A percentile compares a stretch with the other conserved stretches of the same genome.
These are phyloP conservation scores for Xylaria palmicola DNA, from an alignment of 495 filamentous ascomycete species.

Conservation along the genomic window DNA sequence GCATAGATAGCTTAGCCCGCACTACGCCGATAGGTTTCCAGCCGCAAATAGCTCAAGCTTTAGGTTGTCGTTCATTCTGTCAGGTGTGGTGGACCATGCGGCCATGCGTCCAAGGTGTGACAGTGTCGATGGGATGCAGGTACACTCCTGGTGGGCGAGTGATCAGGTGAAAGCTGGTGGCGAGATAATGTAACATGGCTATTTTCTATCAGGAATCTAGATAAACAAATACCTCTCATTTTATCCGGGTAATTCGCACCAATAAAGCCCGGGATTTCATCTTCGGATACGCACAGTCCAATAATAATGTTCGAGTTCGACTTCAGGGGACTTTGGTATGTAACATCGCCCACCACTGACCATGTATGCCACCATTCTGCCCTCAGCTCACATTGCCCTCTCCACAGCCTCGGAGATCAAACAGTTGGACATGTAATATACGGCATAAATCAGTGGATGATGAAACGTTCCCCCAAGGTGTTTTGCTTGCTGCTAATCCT, in stretches of 20 bases:
- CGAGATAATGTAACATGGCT: slow-evolving; percentile 3
- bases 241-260: not conserved
- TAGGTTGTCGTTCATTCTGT: not conserved
- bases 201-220: not conserved
- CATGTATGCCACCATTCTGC: no score
- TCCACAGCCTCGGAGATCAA: no score
- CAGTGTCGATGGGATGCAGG: slow-evolving; percentile 9
- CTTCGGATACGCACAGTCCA: not conserved
- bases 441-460: no score
- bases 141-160: not conserved
- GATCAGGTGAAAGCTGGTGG: slow-evolving; percentile 1
- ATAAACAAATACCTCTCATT: no score
- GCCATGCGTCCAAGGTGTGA: slow-evolving; percentile 1
- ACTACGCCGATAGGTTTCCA: not conserved
- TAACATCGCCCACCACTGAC: no score
- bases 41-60: not conserved
- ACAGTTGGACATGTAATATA: no score
- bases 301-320: no score
- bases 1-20: not conserved
- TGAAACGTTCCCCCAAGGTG: no score
- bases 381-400: no score
- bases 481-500: not conserved
- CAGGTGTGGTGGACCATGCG: not conserved
- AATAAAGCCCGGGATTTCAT: not conserved
- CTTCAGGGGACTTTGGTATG: no score